Base-by-base conservation (phyloP, 192 early-diverging fungal genomes). In the Podila clonocystis region DNA sequence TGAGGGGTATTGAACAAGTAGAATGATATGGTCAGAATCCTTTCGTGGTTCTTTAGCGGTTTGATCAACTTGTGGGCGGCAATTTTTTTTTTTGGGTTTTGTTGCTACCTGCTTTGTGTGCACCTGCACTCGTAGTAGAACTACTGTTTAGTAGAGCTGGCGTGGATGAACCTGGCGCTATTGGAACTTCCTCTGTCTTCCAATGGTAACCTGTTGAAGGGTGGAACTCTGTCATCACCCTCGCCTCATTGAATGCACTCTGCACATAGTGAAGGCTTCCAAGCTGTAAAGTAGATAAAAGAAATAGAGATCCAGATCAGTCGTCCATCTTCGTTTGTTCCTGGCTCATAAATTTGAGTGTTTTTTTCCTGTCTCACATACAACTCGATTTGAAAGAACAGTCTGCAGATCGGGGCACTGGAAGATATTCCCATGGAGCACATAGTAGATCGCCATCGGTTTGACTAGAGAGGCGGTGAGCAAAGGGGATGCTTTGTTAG, bases 401-500 rank as follows among this genome's bases (percentile, higher is more conserved):
- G 92, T 91, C 50, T 93, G 88, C 19, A 95, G 75, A 20, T 88
- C 87, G 4, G 93, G 93, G 36, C 91, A 90, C 74, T 93, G 91
- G 67, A 91, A 95, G 9, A 93, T 86, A 59, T 93, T 93, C 3
- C 90, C 89, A 31, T 91, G 88, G 45, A 88, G 74, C 19, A 95
- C 89, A 68, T 95, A 95, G 80, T 91, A 91, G 19, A 86, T 87
- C 15, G 88, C 86, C 41, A 91, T 78, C 2, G 89, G 89, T 11
- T 68, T 87, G 15, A 88, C 89, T 89, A 55, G 3, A 38, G 24
- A 48, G 52, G 20, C 3, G 48, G 63, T 4, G 13, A 45, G 41
- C 13, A 45, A 3, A 1, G 4, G 41, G 2, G 13, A 2, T 12
- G 29, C n/a, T 15, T 45, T 45, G 41, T 45, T 45, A 45, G 41